phyloP scores from a whole-genome alignment of 2,329 filamentous ascomycete species.

The Alternaria incomplexa region DNA sequence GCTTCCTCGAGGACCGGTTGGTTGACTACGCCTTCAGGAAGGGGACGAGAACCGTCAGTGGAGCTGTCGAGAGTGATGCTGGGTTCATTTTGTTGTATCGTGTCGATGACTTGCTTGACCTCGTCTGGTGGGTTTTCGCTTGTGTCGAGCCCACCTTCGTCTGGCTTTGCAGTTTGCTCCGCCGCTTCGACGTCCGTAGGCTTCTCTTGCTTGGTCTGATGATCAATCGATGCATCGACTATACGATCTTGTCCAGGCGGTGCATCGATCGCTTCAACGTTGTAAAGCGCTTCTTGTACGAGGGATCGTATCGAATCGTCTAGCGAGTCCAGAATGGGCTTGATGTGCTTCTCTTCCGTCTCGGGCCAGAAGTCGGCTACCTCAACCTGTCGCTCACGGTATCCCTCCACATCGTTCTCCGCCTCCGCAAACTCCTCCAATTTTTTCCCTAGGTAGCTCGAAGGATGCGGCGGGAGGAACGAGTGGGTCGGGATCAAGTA shows the following conservation, averaged over 20 bases:
- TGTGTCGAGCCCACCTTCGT: slow-evolving; percentile 11
- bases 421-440: slow-evolving; percentile 79
- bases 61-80: slow-evolving; percentile 30
- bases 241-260: slow-evolving; percentile 37
- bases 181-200: slow-evolving; percentile 12
- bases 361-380: slow-evolving; percentile 82
- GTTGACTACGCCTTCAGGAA: slow-evolving; percentile 36
- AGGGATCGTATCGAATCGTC: slow-evolving; percentile 68
- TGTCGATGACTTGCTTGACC: slow-evolving; percentile 31
- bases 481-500: slow-evolving; percentile 94
- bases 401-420: slow-evolving; percentile 72
- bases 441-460: slow-evolving; percentile 82
- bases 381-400: slow-evolving; percentile 74
- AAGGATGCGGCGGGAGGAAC: slow-evolving; percentile 88
- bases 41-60: slow-evolving; percentile 37
- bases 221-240: slow-evolving; percentile 39
- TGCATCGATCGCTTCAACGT: slow-evolving; percentile 42
- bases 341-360: slow-evolving; percentile 80
- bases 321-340: slow-evolving; percentile 67
- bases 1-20: slow-evolving; percentile 50
- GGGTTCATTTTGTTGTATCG: slow-evolving; percentile 35
- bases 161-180: slow-evolving; percentile 14
- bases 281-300: slow-evolving; percentile 67
- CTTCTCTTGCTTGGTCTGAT: slow-evolving; percentile 13
- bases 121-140: slow-evolving; percentile 17